Conservation (phyloP, 2,329 filamentous ascomycete genomes). For the Aspergillus spinulosporus region DNA sequence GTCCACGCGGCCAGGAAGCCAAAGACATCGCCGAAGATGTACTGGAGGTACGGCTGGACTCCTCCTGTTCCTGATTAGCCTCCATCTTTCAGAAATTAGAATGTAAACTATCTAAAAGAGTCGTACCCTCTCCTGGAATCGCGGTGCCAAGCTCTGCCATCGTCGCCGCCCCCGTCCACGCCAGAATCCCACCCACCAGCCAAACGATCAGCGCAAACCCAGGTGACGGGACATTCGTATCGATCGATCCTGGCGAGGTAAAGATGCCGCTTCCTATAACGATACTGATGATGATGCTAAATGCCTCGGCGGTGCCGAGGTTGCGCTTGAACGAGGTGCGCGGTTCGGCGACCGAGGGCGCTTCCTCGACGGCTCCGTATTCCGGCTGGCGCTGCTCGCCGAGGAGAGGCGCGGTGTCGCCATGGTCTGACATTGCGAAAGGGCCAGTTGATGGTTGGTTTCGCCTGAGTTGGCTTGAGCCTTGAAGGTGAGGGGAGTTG, state of each 20-base stretch:
- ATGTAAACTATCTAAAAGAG: too few relatives aligned
- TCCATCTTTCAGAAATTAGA: too few relatives aligned
- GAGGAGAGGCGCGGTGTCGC: constrained; percentile 1
- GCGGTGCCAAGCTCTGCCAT: constrained; percentile 23
- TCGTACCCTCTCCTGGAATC: constrained; percentile 21
- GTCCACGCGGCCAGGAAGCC: constrained; percentile 24
- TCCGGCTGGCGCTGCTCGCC: background rate
- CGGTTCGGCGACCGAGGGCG: background rate
- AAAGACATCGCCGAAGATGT: constrained; percentile 22
- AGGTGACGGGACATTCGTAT: constrained; percentile 23
- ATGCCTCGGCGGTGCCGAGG: constrained; percentile 21
- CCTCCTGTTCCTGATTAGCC: constrained; percentile 8
- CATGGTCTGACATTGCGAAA: background rate
- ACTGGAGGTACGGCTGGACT: constrained; percentile 23
- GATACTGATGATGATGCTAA: constrained; percentile 24
- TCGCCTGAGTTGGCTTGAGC: background rate
- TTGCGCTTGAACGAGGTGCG: constrained; percentile 19
- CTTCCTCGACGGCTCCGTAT: constrained; percentile 3
- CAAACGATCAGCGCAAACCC: constrained; percentile 20
- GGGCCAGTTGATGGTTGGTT: background rate
- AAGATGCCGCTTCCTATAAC: constrained; percentile 24
- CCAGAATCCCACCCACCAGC: constrained; percentile 21
- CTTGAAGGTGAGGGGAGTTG: background rate
- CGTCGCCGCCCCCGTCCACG: constrained; percentile 22
- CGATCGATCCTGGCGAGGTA: constrained; percentile 21